A percentile compares a stretch with the other conserved stretches of the same genome.
Conservation (phyloP, 208 protist genomes). For the Leishmania aethiopica region DNA sequence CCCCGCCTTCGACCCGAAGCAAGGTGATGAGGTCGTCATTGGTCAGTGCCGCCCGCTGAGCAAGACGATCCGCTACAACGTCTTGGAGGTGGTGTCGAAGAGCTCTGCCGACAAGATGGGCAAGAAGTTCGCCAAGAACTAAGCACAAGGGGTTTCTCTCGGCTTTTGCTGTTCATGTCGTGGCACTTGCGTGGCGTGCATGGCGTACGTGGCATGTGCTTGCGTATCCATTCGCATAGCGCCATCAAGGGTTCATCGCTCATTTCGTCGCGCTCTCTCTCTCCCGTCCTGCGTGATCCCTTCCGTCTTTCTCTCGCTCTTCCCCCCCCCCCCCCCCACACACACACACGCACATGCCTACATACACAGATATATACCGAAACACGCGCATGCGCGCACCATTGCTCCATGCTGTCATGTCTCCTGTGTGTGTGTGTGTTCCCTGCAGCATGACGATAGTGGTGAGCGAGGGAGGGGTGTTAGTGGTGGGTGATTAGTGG, state of each 20-base stretch:
- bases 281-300: not conserved
- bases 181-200: not conserved
- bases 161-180: not conserved
- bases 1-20: constrained; percentile 98
- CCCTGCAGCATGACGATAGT: not conserved
- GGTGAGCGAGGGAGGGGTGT: not conserved
- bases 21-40: constrained; percentile 98
- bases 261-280: not conserved
- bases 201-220: not conserved
- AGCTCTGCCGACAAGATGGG: constrained; percentile 84
- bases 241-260: not conserved
- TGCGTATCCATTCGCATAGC: not conserved
- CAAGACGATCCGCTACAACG: constrained; percentile 99
- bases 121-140: constrained; percentile 91
- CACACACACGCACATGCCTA: not conserved
- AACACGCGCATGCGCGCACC: not conserved
- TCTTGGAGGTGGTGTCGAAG: constrained; percentile 95
- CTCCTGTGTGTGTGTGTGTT: not conserved
- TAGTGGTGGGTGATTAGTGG: not conserved
- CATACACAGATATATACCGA: not conserved
- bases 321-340: not conserved
- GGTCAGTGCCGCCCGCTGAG: constrained; percentile 99
- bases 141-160: not conserved
- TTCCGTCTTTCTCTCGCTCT: not conserved
- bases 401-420: not conserved